These are phyloP conservation scores for Solanum chaucha DNA, from an alignment of 257 asterid species.

Conservation along the genomic window DNA sequence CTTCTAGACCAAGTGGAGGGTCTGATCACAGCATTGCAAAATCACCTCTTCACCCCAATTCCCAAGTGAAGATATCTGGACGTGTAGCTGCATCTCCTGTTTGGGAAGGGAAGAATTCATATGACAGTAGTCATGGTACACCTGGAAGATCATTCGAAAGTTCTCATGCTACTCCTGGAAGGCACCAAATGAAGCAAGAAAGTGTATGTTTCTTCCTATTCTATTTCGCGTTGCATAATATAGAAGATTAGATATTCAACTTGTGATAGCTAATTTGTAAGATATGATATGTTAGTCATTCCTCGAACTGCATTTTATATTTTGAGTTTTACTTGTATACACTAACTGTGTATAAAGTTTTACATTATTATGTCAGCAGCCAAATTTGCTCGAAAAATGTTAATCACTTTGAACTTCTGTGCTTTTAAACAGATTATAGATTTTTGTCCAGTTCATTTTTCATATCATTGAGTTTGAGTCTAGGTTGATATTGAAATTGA, in stretches of 20 bases:
- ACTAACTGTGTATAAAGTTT: not conserved
- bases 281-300: not conserved
- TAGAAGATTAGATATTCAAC: not conserved
- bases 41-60: constrained; percentile 64
- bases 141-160: constrained; percentile 10
- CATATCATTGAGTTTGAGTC: not conserved
- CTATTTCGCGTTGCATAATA: not conserved
- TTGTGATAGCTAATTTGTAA: not conserved
- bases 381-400: not conserved
- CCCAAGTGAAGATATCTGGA: constrained; percentile 33
- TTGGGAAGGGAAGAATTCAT: constrained; percentile 42
- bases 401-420: not conserved
- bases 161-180: constrained; percentile 24
- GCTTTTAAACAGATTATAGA: not conserved
- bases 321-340: not conserved
- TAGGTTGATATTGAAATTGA: not conserved
- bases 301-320: not conserved
- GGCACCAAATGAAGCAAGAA: constrained; percentile 20
- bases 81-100: constrained; percentile 55
- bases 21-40: constrained; percentile 55
- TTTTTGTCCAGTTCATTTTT: not conserved
- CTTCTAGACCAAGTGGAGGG: constrained; percentile 41
- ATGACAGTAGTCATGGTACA: constrained; percentile 46
- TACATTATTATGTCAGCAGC: not conserved
- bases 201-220: constrained; percentile 38